A percentile compares a stretch with the other conserved stretches of the same genome.
Conservation (phyloP, 345 rosid genomes). For the Eucalyptus melliodora region DNA sequence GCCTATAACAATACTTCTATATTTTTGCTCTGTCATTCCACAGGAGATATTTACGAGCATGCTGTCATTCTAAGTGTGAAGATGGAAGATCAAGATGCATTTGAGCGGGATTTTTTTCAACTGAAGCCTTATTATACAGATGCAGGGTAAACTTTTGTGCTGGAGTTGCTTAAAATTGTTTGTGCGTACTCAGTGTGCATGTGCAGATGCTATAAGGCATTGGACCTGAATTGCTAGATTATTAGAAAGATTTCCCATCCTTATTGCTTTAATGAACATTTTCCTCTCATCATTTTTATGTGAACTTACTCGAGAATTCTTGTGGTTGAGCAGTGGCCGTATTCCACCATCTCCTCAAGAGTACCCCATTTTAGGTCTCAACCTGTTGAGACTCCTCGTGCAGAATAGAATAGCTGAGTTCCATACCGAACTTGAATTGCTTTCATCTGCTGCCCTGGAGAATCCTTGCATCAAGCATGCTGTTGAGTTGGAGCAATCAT, state of each 20-base stretch:
- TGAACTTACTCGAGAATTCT: background rate
- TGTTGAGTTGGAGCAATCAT: slow-evolving; percentile 97
- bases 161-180: background rate
- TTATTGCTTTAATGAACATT: background rate
- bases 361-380: slow-evolving; percentile 83
- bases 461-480: slow-evolving; percentile 93
- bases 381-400: slow-evolving; percentile 83
- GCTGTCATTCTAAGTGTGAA: slow-evolving; percentile 87
- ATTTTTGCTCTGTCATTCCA: background rate
- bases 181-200: background rate
- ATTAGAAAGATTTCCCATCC: background rate
- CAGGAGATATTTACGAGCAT: slow-evolving; percentile 90
- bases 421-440: slow-evolving; percentile 86
- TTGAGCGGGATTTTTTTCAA: slow-evolving; percentile 96
- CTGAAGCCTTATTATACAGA: slow-evolving; percentile 92
- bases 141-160: slow-evolving; percentile 43
- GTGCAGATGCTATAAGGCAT: background rate
- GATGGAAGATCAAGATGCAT: slow-evolving; percentile 89
- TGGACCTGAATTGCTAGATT: background rate
- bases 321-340: slow-evolving; percentile 32
- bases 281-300: background rate
- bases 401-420: slow-evolving; percentile 96
- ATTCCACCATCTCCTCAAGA: slow-evolving; percentile 75
- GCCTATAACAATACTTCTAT: background rate
- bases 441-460: slow-evolving; percentile 63